Evolutionary conservation across 164 flowering plant species (phyloP), one percentile per base, ranked within the genome.

Genomic region (Umbellularia californica): DNA sequence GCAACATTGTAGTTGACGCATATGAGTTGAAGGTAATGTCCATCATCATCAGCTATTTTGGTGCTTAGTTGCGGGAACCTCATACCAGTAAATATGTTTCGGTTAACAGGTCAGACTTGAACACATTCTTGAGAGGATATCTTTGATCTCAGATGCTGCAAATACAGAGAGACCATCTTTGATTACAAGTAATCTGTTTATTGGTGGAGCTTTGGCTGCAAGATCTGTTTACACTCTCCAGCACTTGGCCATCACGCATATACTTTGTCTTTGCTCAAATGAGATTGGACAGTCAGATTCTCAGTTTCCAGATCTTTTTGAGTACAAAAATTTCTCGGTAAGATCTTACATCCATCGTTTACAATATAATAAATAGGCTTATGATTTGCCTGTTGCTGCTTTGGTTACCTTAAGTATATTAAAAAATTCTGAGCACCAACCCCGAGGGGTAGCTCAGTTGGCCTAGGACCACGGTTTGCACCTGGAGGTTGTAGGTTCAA

Each of bases 201-300:
- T 95, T 70, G 98, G 99, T 73, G 98, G 99, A 41, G 95, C 98
- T 15, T 81, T 95, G 65, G 98, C 98, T 68, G 99, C 99, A 74
- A 89, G 90, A 87, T 93, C 99, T 73, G 84, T 87, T 14, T 83
- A 86, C 86, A 92, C 99, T 30, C 88, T 93, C 77, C 92, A 93
- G 71, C 88, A 88, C 84, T 74, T 95, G 65, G 94, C 90, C 74
- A 91, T 92, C 70, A 90, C 98, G 28, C 99, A 93, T 80, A 89
- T 95, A 69, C 80, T 93, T 77, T 95, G 99, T 81, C 83, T 95
- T 75, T 95, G 99, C 81, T 85, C 97, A 68, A 95, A 91, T 83
- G 99, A 95, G 84, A 90, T 92, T 77, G 98, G 99, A 68, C 99
- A 95, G 74, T 87, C 93, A 50, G 99, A 95, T 78, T 90, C 94